Conservation (phyloP, 148 eudicot genomes). For the Nepenthes gracilis region DNA sequence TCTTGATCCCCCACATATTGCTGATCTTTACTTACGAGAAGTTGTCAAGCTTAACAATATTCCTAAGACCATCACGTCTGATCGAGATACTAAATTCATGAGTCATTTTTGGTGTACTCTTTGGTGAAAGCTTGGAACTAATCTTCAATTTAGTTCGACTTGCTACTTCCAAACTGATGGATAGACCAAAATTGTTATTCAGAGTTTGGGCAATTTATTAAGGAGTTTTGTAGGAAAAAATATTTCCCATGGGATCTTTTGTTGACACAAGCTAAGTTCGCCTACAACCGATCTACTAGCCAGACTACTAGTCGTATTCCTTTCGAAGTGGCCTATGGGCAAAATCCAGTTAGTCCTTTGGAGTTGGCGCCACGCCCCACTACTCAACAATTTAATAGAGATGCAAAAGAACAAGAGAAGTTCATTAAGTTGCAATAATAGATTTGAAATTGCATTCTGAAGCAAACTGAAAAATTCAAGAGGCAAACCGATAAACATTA, state of each 20-base stretch:
- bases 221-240: neutral
- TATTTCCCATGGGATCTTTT: neutral
- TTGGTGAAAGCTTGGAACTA: neutral
- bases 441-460: neutral
- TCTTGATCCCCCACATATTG: neutral
- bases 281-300: neutral
- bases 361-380: neutral
- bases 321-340: conserved; percentile 1
- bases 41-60: neutral
- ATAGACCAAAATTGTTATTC: neutral
- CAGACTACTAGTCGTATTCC: neutral
- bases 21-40: neutral
- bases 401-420: neutral
- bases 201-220: neutral
- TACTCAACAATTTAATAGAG: neutral
- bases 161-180: neutral
- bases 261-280: conserved; percentile 3
- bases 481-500: neutral
- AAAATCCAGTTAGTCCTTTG: neutral
- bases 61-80: neutral
- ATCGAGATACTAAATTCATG: neutral
- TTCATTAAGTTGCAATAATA: neutral
- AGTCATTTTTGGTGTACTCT: neutral
- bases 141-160: neutral
- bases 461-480: neutral